Evolutionary conservation across 768 basidiomycete species (phyloP).

Genomic region (Russula sp.): DNA sequence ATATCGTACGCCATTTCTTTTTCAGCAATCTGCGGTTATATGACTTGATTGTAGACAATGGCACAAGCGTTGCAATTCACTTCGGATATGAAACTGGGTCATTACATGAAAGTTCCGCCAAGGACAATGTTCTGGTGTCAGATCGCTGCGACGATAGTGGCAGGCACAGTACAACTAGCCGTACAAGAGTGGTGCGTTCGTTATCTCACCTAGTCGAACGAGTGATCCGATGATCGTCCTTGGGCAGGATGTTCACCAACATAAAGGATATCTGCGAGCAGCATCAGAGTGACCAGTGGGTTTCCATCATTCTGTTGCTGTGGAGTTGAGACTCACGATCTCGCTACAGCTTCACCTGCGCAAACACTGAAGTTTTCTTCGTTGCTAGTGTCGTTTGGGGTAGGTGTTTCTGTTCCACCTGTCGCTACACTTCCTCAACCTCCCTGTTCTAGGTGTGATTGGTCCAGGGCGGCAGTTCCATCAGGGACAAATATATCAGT

Average conservation of each 20-base stretch:
- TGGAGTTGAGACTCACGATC: neutral
- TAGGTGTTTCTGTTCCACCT: neutral
- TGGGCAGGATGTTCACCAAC: constrained; percentile 51
- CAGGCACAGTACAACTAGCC: constrained; percentile 60
- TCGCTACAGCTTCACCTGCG: constrained; percentile 18
- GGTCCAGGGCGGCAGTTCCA: constrained; percentile 58
- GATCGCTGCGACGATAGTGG: constrained; percentile 50
- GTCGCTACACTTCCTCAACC: neutral
- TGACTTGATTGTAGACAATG: constrained; percentile 23
- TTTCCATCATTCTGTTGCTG: neutral
- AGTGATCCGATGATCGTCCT: neutral
- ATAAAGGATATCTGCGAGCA: constrained; percentile 54
- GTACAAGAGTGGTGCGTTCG: constrained; percentile 45
- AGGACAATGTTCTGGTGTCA: constrained; percentile 35
- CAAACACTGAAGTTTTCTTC: constrained; percentile 22
- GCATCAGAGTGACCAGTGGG: constrained; percentile 40
- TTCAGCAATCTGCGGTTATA: neutral
- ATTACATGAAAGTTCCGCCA: constrained; percentile 61
- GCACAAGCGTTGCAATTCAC: constrained; percentile 59
- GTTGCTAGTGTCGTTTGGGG: constrained; percentile 26
- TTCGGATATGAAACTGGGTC: constrained; percentile 72
- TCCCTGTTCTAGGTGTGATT: constrained; percentile 45
- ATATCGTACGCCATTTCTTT: constrained; percentile 10
- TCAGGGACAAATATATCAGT: constrained; percentile 54
- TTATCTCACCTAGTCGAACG: neutral